Conservation (phyloP, 768 basidiomycete genomes). For the Termitomyces sp. region DNA sequence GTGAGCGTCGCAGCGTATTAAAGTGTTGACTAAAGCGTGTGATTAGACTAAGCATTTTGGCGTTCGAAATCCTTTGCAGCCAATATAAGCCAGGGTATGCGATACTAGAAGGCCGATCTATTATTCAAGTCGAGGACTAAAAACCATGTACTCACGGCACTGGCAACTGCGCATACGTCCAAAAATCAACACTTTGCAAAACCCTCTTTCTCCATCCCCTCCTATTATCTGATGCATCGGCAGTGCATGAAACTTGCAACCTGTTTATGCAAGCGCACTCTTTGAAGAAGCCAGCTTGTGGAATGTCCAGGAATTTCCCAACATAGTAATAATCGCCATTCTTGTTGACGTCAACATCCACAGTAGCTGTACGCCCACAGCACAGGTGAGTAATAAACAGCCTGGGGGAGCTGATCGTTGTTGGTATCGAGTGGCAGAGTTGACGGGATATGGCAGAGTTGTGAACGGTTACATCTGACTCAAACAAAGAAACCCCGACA, state of each 20-base stretch:
- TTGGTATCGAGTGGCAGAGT: neutral
- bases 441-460: too few species aligned
- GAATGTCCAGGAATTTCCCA: neutral
- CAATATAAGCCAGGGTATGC: neutral
- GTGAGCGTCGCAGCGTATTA: neutral
- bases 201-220: neutral
- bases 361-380: neutral
- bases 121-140: neutral
- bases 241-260: neutral
- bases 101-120: neutral
- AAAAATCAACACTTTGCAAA: neutral
- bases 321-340: neutral
- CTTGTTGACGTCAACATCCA: neutral
- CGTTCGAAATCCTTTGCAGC: neutral
- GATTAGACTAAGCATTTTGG: neutral
- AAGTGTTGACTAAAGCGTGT: neutral
- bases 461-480: too few species aligned
- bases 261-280: neutral
- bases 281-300: neutral
- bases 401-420: neutral
- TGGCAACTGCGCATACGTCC: neutral
- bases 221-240: neutral
- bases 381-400: neutral
- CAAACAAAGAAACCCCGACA: neutral
- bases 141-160: neutral